Percentiles rank a stretch among this genome's conserved stretches.
Evolutionary conservation across 139 green algal species (phyloP).

Genomic region (Dunaliella primolecta): DNA sequence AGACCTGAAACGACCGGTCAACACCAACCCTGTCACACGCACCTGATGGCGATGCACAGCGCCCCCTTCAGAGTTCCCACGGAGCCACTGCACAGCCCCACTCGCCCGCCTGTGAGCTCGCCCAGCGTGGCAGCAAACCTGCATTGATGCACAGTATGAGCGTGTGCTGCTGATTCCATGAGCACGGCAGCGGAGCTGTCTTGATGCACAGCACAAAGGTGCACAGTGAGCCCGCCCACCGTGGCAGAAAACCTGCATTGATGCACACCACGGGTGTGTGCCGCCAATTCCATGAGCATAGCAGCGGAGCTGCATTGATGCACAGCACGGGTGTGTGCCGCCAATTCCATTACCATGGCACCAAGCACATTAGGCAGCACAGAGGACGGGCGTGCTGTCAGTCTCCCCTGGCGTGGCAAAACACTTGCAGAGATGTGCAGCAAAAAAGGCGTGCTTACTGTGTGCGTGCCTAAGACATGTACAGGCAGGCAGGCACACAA

Average conservation of each 20-base stretch:
- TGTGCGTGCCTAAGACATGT: too few species aligned
- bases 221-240: conserved; percentile 79
- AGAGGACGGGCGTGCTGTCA: too few species aligned
- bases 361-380: too few species aligned
- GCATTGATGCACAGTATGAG: too few species aligned
- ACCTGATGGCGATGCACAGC: conserved; percentile 69
- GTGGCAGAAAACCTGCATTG: conserved; percentile 70
- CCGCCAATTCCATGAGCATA: neutral
- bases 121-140: conserved; percentile 80
- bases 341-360: neutral
- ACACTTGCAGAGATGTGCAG: too few species aligned
- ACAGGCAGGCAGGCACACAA: too few species aligned
- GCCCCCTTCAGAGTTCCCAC: conserved; percentile 70
- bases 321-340: too few species aligned
- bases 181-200: conserved; percentile 6
- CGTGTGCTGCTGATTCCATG: neutral
- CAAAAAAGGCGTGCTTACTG: too few species aligned
- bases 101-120: conserved; percentile 80
- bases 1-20: neutral
- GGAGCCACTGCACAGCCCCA: conserved; percentile 65
- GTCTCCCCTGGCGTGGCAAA: too few species aligned
- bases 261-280: too few species aligned
- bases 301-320: conserved; percentile 12
- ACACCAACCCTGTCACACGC: neutral
- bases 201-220: too few species aligned